These are phyloP conservation scores for Citrullus colocynthis DNA, from an alignment of 306 rosid species.

Conservation along the genomic window DNA sequence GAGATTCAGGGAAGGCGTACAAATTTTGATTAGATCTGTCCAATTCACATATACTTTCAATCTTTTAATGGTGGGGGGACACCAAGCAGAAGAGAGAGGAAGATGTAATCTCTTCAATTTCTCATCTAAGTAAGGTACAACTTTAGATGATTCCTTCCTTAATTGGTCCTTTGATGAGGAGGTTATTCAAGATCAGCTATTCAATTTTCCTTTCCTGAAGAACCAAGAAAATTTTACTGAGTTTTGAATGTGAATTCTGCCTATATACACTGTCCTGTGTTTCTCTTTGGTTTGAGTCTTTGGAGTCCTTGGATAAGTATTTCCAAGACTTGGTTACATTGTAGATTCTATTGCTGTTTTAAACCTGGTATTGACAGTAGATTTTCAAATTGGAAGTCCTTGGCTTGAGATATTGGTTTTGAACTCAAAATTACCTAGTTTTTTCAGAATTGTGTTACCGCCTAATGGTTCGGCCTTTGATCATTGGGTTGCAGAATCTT, in stretches of 20 bases:
- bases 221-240: neutral
- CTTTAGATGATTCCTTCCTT: neutral
- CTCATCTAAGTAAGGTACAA: neutral
- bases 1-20: neutral
- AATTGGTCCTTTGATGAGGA: neutral
- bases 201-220: neutral
- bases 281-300: neutral
- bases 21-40: neutral
- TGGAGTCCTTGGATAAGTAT: no score
- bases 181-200: neutral
- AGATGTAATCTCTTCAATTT: neutral
- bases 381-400: no score
- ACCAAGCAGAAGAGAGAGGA: neutral
- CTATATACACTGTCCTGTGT: neutral
- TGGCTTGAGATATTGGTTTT: no score
- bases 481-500: no score
- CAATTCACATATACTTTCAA: neutral
- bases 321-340: no score
- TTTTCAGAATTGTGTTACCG: no score
- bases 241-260: neutral
- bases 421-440: no score
- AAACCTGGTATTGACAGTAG: no score
- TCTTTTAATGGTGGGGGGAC: neutral
- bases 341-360: no score
- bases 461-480: no score